phyloP scores from a whole-genome alignment of 805 yeast species.

The Ogataea thermomethanolica region DNA sequence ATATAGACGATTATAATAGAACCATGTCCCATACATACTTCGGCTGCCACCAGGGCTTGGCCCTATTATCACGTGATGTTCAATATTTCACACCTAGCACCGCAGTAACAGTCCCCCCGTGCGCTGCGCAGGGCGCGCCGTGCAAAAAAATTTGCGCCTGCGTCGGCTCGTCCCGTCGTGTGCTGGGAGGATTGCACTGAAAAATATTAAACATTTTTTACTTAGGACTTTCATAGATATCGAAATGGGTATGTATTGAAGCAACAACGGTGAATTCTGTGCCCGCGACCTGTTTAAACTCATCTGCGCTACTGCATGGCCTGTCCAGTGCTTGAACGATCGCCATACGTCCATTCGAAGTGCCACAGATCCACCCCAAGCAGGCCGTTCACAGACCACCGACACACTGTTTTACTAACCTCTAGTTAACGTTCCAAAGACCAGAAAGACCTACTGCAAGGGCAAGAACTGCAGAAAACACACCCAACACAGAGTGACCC shows the following conservation, averaged over 20 bases:
- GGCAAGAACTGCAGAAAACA: constrained; percentile 99
- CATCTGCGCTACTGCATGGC: too few species aligned
- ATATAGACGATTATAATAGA: neutral
- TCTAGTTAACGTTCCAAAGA: constrained; percentile 99
- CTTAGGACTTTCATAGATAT: constrained; percentile 10
- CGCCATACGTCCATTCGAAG: too few species aligned
- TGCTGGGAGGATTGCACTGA: constrained; percentile 4
- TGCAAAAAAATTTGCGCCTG: neutral
- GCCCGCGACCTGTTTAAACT: too few species aligned
- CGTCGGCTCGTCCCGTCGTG: neutral
- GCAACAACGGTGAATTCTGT: too few species aligned
- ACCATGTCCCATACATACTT: neutral
- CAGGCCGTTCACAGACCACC: neutral
- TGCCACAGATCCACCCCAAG: too few species aligned
- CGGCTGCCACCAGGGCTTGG: neutral
- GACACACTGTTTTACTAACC: constrained; percentile 2
- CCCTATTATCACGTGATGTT: constrained; percentile 6
- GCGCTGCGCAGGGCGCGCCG: neutral
- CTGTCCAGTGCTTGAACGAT: too few species aligned
- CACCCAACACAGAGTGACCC: constrained; percentile 99
- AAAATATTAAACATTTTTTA: constrained; percentile 7
- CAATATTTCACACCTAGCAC: constrained; percentile 1
- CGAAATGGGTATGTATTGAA: constrained; percentile 20
- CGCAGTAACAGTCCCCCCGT: neutral
- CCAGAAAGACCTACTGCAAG: constrained; percentile 99